Evolutionary conservation across 805 yeast genomes (phyloP).

Genomic region (Candida easanensis): DNA sequence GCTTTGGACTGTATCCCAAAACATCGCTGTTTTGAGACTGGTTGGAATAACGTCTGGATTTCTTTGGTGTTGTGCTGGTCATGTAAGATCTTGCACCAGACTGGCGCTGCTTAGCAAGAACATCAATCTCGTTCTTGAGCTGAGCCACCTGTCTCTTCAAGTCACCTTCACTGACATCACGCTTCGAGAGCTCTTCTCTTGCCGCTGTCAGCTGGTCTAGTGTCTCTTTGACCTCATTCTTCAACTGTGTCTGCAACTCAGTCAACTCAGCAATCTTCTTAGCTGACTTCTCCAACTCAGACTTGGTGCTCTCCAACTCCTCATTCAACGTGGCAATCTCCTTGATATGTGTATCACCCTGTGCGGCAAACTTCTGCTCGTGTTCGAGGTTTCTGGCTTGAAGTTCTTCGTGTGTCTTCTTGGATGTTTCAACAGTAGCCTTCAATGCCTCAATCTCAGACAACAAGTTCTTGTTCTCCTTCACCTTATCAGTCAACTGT

Average conservation of each 20-base stretch:
- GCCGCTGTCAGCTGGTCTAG: slow-evolving; percentile 61
- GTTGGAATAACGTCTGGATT: slow-evolving; percentile 35
- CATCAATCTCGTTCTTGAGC: slow-evolving; percentile 33
- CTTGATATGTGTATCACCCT: slow-evolving; percentile 45
- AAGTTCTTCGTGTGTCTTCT: slow-evolving; percentile 49
- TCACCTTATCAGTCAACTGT: slow-evolving; percentile 70
- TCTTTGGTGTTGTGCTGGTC: slow-evolving; percentile 26
- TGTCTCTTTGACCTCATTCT: slow-evolving; percentile 58
- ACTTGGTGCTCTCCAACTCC: slow-evolving; percentile 52
- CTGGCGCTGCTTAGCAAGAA: slow-evolving; percentile 26
- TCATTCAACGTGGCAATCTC: slow-evolving; percentile 49
- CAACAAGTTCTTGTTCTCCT: slow-evolving; percentile 74
- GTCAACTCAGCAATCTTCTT: slow-evolving; percentile 57
- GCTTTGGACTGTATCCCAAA: slow-evolving; percentile 39
- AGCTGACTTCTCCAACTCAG: slow-evolving; percentile 56
- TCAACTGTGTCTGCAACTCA: slow-evolving; percentile 58
- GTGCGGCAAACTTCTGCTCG: slow-evolving; percentile 41
- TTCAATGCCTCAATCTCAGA: slow-evolving; percentile 55
- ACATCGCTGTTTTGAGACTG: slow-evolving; percentile 36
- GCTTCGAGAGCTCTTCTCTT: slow-evolving; percentile 53
- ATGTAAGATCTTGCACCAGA: slow-evolving; percentile 26
- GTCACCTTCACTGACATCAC: slow-evolving; percentile 63
- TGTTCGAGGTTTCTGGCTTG: slow-evolving; percentile 55
- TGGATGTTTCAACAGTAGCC: slow-evolving; percentile 50
- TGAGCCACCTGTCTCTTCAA: slow-evolving; percentile 48